Base-by-base conservation (phyloP, 1,284 basidiomycete genomes). In the Mycosarcoma maydis region DNA sequence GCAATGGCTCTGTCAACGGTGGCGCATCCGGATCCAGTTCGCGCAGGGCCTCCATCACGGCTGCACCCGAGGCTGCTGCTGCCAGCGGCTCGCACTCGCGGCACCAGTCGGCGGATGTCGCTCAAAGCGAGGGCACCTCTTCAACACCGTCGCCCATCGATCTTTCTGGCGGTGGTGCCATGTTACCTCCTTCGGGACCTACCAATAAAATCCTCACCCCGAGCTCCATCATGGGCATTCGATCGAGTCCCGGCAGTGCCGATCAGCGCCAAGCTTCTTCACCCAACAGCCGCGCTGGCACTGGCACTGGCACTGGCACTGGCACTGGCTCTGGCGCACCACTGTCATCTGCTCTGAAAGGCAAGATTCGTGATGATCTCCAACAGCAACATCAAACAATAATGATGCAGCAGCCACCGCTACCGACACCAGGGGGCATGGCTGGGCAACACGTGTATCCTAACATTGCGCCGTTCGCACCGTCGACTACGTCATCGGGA, bases 81-180 rank as follows among this genome's bases (percentile, higher is more conserved):
- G n/a, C 17, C 7, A 37, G 36, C 19, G 36, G 38, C 9, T 27
- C 46, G 19, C 68, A 62, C 33, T 71, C 68, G 30, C 36, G 64
- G 14, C 54, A 72, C 29, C 62, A 72, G 42, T 55, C 65, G 36
- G 64, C 71, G 19, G 75, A 77, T 6, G 76, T 68, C 6, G 57
- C 47, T 3, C 76, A 73, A n/a, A 74, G 72, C 30, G 75, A 76
- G 26, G 73, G 68, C 14, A 73, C 73, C 0, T 48, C 53, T 3
- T 71, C 71, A n/a, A 77, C 77, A 23, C 79, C 79, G 5, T 72
- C 67, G n/a, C 79, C 79, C 0, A 78, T 80, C 46, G 77, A 79
- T 32, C 42, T 80, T 11, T 54, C 49, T 7, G 55, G 66, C 16
- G 52, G 46, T 14, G 58, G 54, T 8, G 42, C 52, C 6, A 76